Evolutionary conservation across 768 basidiomycete species (phyloP), one percentile per base, ranked within the genome.

Genomic region (Coprinopsis sp.): DNA sequence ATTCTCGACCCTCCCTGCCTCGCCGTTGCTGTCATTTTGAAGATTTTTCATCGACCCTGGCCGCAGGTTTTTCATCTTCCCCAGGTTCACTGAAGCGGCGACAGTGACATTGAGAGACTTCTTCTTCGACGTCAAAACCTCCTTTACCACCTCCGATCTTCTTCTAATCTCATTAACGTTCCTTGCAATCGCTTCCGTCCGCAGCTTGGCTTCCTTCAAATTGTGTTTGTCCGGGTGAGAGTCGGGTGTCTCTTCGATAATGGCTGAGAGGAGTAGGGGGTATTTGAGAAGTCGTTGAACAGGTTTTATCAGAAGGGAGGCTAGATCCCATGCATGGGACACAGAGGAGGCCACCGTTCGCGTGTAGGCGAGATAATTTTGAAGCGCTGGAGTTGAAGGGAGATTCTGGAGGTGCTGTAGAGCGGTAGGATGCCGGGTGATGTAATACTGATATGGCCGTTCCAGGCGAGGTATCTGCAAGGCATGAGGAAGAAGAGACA

Each of bases 221-320:
- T 73, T 73, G 24, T 68, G 69, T 56, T 82, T 83, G 65, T 91
- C 89, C 1, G 71, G 67, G 57, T 90, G 87, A 19, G 64, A 61
- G 43, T 82, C 77, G 6, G 82, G 79, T 0, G 90, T 91, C 57
- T 82, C 84, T 40, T 84, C 80, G 43, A 85, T 77, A 53, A 91
- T 83, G 21, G 87, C 79, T 21, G 69, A 67, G 27, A 99, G 79
- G 23, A 99, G 77, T 7, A 98, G 77, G 0, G 90, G 82, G 59
- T 99, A 99, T 62, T 97, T 98, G 53, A 97, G 81, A 45, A 97
- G 76, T 13, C 95, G 82, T 59, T 98, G 96, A 3, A 99, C 91
- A 27, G 96, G 96, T 65, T 98, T 97, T 65, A 99, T 97, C 50
- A 99, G 84, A 30, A 97, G 78, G 0, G 91, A 92, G 4, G 90